A percentile compares a stretch with the other conserved stretches of the same genome.
Evolutionary conservation across 2,329 filamentous ascomycete genomes (phyloP).

Genomic region (Penicillium sp.): DNA sequence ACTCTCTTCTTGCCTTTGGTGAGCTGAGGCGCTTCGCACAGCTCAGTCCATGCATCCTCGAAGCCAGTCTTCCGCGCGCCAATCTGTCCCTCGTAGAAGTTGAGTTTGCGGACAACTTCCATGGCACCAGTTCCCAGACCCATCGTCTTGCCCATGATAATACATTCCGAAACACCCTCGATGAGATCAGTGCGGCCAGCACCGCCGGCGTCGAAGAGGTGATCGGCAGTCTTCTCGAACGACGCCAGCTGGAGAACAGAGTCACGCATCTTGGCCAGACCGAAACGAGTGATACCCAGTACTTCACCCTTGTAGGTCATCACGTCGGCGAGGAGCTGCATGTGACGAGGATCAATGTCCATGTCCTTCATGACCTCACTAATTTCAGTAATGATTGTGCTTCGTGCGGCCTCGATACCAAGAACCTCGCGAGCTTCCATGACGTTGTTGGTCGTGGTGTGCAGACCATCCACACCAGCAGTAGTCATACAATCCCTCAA

Average conservation of each 20-base stretch:
- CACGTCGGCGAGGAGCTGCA: constrained; percentile 94
- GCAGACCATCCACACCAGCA: constrained; percentile 81
- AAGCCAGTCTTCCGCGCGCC: constrained; percentile 66
- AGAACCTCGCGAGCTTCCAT: constrained; percentile 88
- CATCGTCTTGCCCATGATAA: constrained; percentile 98
- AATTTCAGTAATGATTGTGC: constrained; percentile 89
- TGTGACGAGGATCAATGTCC: constrained; percentile 96
- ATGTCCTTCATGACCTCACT: constrained; percentile 87
- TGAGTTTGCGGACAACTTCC: constrained; percentile 80
- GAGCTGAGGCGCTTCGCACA: constrained; percentile 31
- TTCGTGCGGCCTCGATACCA: constrained; percentile 91
- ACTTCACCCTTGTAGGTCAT: constrained; percentile 99
- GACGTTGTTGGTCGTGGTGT: constrained; percentile 80
- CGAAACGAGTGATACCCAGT: constrained; percentile 94
- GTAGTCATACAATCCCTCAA: constrained; percentile 90
- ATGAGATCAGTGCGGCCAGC: constrained; percentile 91
- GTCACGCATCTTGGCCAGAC: constrained; percentile 94
- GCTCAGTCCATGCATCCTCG: constrained; percentile 63
- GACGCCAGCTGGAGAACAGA: constrained; percentile 90
- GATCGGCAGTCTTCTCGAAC: constrained; percentile 98
- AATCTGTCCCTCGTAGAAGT: constrained; percentile 67
- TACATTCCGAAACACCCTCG: constrained; percentile 93
- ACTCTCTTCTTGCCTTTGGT: constrained; percentile 26
- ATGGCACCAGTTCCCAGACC: constrained; percentile 89
- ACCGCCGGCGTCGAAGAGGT: constrained; percentile 92